Percentiles rank a stretch among this genome's conserved stretches.
Conservation (phyloP, 2,329 filamentous ascomycete species). For the Talaromyces sp. region DNA sequence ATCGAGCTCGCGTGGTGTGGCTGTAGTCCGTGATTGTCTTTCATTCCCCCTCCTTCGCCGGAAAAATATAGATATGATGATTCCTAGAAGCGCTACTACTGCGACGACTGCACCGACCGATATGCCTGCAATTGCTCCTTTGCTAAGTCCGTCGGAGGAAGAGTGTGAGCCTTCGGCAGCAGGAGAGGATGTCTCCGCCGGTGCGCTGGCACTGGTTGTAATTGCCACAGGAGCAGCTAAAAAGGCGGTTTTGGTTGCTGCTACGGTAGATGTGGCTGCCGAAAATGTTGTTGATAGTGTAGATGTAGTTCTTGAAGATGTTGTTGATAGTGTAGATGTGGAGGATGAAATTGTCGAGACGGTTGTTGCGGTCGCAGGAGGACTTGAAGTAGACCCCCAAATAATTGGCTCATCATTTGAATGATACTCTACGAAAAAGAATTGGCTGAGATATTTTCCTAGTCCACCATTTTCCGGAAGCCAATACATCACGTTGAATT, state of each 20-base stretch:
- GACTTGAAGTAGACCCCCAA: neutral
- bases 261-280: neutral
- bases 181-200: neutral
- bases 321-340: neutral
- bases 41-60: neutral
- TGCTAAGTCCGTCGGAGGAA: conserved; percentile 2
- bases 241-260: neutral
- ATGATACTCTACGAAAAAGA: conserved; percentile 4
- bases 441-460: conserved; percentile 2
- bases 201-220: neutral
- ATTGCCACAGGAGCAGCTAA: neutral
- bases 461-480: neutral
- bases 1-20: neutral
- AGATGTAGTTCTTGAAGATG: neutral
- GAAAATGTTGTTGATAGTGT: neutral
- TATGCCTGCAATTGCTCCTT: conserved; percentile 5
- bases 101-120: neutral
- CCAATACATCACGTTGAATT: conserved; percentile 4
- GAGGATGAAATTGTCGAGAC: neutral
- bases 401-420: neutral
- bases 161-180: neutral
- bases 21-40: neutral
- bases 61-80: neutral
- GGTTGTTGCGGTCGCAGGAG: neutral
- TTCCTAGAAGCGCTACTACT: neutral